Evolutionary conservation across 192 early-diverging fungal genomes (phyloP), one percentile per base, ranked within the genome.

Genomic region (Entrophospora sp.): DNA sequence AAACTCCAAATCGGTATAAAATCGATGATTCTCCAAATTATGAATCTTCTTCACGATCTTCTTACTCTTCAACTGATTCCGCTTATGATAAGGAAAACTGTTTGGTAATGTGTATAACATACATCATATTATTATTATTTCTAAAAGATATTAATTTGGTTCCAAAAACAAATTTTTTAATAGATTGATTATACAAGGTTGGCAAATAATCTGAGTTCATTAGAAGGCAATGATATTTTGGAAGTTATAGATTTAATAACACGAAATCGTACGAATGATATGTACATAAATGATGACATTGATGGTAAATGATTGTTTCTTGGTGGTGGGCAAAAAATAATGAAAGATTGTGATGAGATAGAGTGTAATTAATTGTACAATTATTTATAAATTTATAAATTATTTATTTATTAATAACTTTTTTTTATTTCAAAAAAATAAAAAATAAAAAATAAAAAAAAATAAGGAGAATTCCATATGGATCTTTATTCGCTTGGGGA

Each of bases 401-500:
- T n/a, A n/a, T n/a, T n/a, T n/a, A n/a, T n/a, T n/a, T n/a, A n/a
- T n/a, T n/a, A n/a, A n/a, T n/a, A n/a, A n/a, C n/a, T n/a, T n/a
- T n/a, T n/a, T n/a, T n/a, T n/a, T n/a, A n/a, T n/a, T n/a, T n/a
- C n/a, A n/a, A n/a, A n/a, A n/a, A n/a, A n/a, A n/a, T n/a, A n/a
- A n/a, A n/a, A n/a, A n/a, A n/a, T n/a, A n/a, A n/a, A n/a, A n/a
- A n/a, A n/a, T n/a, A n/a, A n/a, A n/a, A n/a, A n/a, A n/a, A n/a
- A n/a, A n/a, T n/a, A 65, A 53, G 75, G 75, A 2, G 75, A 77
- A 28, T 77, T 73, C 53, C 75, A 77, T 24, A 64, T 77, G 25
- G 75, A 77, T 57, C 53, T 77, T 30, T 51, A 70, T 55, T 73
- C 75, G 10, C 27, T 77, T 16, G 71, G 66, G 5, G 66, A 69